Base-by-base conservation (phyloP, 768 basidiomycete species). In the Pleurotus sapidus region DNA sequence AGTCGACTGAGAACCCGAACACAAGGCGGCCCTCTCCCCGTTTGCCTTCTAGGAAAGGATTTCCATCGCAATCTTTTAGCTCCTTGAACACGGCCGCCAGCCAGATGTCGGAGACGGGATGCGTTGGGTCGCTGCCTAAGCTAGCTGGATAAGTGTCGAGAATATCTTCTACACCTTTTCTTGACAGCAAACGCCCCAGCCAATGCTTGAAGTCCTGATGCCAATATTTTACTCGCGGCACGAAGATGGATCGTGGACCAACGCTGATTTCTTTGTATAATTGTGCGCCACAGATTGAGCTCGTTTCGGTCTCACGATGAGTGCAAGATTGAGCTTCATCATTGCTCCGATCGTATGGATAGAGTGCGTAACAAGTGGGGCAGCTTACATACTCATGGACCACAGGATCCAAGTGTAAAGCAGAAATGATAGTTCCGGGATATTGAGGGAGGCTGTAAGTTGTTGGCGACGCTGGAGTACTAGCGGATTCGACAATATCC, bases 91-190 rank as follows among this genome's bases (percentile, higher is more conserved):
- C 50, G 12, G 27, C 50, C 11, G 50, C 23, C 24, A 27, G 30
- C 23, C 23, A 38, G 20, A 53, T 53, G 24, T 53, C 50, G 23
- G 50, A 40, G n/a, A 40, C 39, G 9, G 39, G 11, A 11, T 11
- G 9, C 9, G 9, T 15, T 30, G 34, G 3, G 43, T 50, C 34
- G 14, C 34, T 5, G 11, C n/a, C 8, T 20, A 2, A 40, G 11
- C n/a, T n/a, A n/a, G 46, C 46, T 11, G 59, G 63, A 53, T 57
- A 63, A 5, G 49, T 49, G 3, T 68, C 61, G 5, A 69, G 51
- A 12, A 62, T 46, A 8, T 67, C 64, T 43, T 69, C 68, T 14
- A 70, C 66, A 2, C 64, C 67, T 25, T 61, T 64, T 5, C 69
- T 43, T 7, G 66, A 68, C 1, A 70, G 46, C 4, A 71, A 23